Conservation (phyloP, 108 stramenopile genomes). For the Cyclotella distinguenda region DNA sequence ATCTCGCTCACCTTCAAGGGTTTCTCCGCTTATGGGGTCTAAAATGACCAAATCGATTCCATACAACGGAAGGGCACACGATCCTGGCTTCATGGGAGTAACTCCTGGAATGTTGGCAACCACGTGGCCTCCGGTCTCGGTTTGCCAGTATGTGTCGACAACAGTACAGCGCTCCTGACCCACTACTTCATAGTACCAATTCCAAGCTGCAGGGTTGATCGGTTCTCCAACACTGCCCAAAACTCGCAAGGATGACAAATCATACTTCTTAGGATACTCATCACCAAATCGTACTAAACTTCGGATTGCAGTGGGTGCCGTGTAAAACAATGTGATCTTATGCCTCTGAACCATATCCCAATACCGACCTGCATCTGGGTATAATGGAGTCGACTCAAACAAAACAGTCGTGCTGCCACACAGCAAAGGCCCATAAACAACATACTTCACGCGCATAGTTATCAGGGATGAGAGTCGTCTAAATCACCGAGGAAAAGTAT, state of each 20-base stretch:
- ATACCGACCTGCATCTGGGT: conserved; percentile 81
- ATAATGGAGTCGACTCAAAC: conserved; percentile 83
- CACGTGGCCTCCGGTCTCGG: conserved; percentile 88
- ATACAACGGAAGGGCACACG: conserved; percentile 78
- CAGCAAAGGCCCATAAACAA: conserved; percentile 82
- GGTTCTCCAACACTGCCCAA: conserved; percentile 89
- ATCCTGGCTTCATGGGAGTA: conserved; percentile 86
- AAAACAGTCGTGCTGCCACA: conserved; percentile 78
- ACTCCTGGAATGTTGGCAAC: conserved; percentile 74
- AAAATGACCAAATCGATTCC: conserved; percentile 78
- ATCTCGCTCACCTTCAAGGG: conserved; percentile 46
- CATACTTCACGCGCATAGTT: too few species aligned
- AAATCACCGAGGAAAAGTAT: too few species aligned
- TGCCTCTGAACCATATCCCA: conserved; percentile 78
- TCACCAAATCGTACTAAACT: conserved; percentile 82
- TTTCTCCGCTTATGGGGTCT: conserved; percentile 65
- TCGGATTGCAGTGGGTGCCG: conserved; percentile 89
- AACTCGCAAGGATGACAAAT: conserved; percentile 70
- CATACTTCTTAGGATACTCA: conserved; percentile 71
- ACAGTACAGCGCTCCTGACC: conserved; percentile 73
- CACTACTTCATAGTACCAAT: conserved; percentile 82
- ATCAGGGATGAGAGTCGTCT: too few species aligned
- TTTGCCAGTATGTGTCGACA: conserved; percentile 92
- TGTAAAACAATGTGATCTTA: conserved; percentile 80
- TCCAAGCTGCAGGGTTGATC: conserved; percentile 91